Evolutionary conservation across 148 eudicot genomes (phyloP), one percentile per base, ranked within the genome.

Genomic region (Rhododendron molle): DNA sequence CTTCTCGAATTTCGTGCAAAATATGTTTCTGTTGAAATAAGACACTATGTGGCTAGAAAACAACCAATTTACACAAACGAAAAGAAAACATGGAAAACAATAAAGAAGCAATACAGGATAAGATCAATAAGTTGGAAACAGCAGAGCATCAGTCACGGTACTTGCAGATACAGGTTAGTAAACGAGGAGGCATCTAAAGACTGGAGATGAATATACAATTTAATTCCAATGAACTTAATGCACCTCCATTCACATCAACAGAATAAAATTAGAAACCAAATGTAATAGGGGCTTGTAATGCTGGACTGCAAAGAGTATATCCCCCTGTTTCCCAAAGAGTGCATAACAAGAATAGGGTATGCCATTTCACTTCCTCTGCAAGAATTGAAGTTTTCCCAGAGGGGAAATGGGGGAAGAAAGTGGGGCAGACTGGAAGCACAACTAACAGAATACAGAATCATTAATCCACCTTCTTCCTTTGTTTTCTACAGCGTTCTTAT

Each of bases 311-410:
- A 9, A 21, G 12, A 40, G 28, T 76, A 78, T 3, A 10, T 78
- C 60, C 62, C 28, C n/a, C 21, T 52, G 54, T 80, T 80, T 80
- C 62, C 82, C 82, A 49, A 80, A 80, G 60, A n/a, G 34, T 79
- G 54, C 50, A 23, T 50, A 47, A 11, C 36, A 50, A 50, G 32
- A 50, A 50, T 26, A 13, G 54, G 82, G 21, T 56, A 15, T 40
- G 5, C 46, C 69, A 54, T 23, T 52, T 80, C 83, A 56, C 40
- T 16, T 56, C 28, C 38, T 49, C 54, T 26, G 13, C 0, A 2
- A 34, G 67, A 30, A 54, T 80, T 52, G 26, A n/a, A 50, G n/a
- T 50, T 80, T 80, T 80, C 34, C 40, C 18, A 46, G 40, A 38
- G 82, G 71, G 46, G 20, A 20, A 34, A 56, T 11, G 1, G 34